Base-by-base conservation (phyloP, 129 eudicot genomes). In the Glebionis coronaria region DNA sequence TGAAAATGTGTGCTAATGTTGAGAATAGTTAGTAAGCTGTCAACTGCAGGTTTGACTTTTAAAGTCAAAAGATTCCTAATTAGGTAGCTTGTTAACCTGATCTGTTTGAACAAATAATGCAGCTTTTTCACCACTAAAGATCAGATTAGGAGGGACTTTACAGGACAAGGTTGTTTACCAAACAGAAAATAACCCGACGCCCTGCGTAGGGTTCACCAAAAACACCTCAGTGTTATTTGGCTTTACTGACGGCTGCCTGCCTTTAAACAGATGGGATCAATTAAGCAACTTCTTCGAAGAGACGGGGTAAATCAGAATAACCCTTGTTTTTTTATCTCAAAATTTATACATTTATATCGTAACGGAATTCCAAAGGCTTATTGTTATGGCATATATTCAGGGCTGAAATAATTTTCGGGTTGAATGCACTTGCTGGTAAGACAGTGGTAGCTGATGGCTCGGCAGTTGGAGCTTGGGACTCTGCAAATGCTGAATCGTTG, bases 61-160 rank as follows among this genome's bases (percentile, higher is more conserved):
- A 65, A 19, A 65, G 56, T 49, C 64, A 20, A 51, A 64, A 20
- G 61, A 45, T 28, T 71, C 52, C 38, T 59, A 3, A 4, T 15
- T 31, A 4, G 72, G 61, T 40, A 40, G 65, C 72, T 65, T 66
- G 46, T 42, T 69, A 64, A 49, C 59, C 57, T 57, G 59, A 31
- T 67, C 42, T 40, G 35, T 56, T 69, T 73, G 16, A 19, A 53
- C 45, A 54, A 65, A 9, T 75, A 55, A 5, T 82, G 88, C 85
- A 91, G 98, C 96, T 12, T 91, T 91, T 78, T 81, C 96, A 50
- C 80, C 90, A 53, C 67, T 91, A 73, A 88, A 88, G 94, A 88
- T 91, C 45, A 88, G 98, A 82, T 76, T 91, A 70, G 98, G 98
- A 40, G 98, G 98, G 51, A 83, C 95, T 35, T 80, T 91, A 75